Evolutionary conservation across 805 yeast genomes (phyloP), one percentile per base, ranked within the genome.

Genomic region (Torulaspora quercuum): DNA sequence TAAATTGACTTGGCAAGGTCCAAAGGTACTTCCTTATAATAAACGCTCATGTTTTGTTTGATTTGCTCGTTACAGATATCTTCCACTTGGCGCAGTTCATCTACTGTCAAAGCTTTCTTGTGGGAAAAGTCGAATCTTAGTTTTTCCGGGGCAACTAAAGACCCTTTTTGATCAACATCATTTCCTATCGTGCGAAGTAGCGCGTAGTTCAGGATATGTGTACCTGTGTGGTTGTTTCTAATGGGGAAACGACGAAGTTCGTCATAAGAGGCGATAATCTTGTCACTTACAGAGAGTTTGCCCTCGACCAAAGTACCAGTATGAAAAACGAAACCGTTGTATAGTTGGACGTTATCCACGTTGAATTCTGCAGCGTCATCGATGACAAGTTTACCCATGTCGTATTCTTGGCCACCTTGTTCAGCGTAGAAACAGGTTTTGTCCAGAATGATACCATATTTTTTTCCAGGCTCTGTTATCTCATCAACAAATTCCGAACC

Each of bases 331-430:
- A 84, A 92, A 42, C 98, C 98, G 42, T 83, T 96, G 58, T 88
- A 92, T 27, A 72, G 70, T 69, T 92, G 98, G 33, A 88, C 97
- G 57, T 92, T 88, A 47, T 80, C 82, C 42, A 92, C 97, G 41
- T 77, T 79, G 65, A 92, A 90, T 63, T 90, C 95, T 38, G 89
- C 72, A 50, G 67, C 67, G 29, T 94, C 96, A 58, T 89, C 97
- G 54, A 87, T 78, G 34, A 87, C 89, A 48, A 92, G 73, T 63
- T 77, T 82, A 66, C 99, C 99, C 27, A 94, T 83, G 62, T 92
- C 99, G 57, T 74, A 82, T 65, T 88, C 97, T 72, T 92, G 99
- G 58, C 99, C 99, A 78, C 99, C 99, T 67, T 86, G 94, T 69
- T 92, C 99, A 33, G 98, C 97, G 59, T 92, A 92, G 67, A 92